Percentiles rank a stretch among this genome's conserved stretches.
Conservation (phyloP, 805 yeast genomes). For the Pichia scutulata region DNA sequence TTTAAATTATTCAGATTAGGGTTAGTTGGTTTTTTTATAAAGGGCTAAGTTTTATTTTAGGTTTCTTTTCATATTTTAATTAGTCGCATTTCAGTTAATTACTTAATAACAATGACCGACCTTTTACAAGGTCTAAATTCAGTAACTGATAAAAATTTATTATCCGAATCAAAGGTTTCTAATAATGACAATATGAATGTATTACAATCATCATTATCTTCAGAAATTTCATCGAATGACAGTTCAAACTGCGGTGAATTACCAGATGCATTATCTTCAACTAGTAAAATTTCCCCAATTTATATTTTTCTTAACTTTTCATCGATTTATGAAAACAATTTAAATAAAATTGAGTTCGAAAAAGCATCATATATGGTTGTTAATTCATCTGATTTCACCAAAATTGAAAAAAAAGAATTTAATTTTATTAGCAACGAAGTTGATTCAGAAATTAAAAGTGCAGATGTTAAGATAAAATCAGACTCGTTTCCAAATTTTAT, state of each 20-base stretch:
- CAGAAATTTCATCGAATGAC: neutral
- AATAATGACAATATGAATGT: neutral
- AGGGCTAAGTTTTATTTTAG: neutral
- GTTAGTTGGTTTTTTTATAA: neutral
- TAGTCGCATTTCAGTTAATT: neutral
- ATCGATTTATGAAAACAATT: neutral
- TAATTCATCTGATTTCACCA: neutral
- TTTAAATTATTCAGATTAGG: neutral
- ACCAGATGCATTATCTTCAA: neutral
- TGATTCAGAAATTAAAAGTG: neutral
- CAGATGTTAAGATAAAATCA: neutral
- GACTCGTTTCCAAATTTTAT: conserved; percentile 2
- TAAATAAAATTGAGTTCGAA: conserved; percentile 2
- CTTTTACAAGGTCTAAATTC: neutral
- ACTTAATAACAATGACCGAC: neutral
- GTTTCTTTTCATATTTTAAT: neutral
- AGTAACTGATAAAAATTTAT: neutral
- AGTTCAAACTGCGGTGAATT: neutral
- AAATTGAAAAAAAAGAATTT: neutral
- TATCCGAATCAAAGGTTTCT: neutral
- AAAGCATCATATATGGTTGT: conserved; percentile 3
- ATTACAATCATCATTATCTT: neutral
- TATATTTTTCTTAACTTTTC: neutral
- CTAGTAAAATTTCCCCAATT: neutral
- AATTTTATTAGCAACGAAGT: neutral